Conservation (phyloP, 768 basidiomycete species). For the Calocybe indica region DNA sequence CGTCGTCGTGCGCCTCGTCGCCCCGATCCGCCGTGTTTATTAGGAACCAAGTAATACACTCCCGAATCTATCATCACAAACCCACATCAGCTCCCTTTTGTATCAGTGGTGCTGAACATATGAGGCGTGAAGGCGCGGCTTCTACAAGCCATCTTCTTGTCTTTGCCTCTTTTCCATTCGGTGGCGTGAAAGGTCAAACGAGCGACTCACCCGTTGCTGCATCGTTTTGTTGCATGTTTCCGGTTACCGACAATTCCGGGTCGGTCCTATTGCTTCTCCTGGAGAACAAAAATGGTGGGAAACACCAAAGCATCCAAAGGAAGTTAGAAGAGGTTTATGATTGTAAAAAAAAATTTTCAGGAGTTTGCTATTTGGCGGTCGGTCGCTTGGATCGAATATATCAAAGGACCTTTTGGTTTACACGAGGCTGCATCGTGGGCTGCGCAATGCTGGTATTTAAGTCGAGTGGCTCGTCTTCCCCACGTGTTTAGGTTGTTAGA, state of each 20-base stretch:
- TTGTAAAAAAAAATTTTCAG: too few relatives aligned
- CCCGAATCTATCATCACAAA: conserved; percentile 22
- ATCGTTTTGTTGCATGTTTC: neutral
- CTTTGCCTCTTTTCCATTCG: too few relatives aligned
- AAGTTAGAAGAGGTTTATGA: conserved; percentile 7
- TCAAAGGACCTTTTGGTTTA: neutral
- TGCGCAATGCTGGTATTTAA: conserved; percentile 9
- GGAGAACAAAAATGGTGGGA: conserved; percentile 17
- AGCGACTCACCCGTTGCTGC: neutral
- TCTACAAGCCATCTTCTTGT: too few relatives aligned
- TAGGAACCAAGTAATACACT: conserved; percentile 33
- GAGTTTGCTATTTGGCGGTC: conserved; percentile 13
- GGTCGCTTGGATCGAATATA: conserved; percentile 7
- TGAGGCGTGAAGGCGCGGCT: too few relatives aligned
- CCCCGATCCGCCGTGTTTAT: conserved; percentile 24
- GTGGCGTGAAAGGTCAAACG: too few relatives aligned
- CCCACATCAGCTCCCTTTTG: too few relatives aligned
- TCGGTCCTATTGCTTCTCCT: too few relatives aligned
- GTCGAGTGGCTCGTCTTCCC: neutral
- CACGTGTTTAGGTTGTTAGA: conserved; percentile 16
- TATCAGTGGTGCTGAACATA: too few relatives aligned
- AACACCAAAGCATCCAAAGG: conserved; percentile 25
- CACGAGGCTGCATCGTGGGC: conserved; percentile 38
- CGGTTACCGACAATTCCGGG: neutral
- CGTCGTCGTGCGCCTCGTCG: conserved; percentile 31